phyloP scores from a whole-genome alignment of 139 green algal species.

The Chlorella sp. region DNA sequence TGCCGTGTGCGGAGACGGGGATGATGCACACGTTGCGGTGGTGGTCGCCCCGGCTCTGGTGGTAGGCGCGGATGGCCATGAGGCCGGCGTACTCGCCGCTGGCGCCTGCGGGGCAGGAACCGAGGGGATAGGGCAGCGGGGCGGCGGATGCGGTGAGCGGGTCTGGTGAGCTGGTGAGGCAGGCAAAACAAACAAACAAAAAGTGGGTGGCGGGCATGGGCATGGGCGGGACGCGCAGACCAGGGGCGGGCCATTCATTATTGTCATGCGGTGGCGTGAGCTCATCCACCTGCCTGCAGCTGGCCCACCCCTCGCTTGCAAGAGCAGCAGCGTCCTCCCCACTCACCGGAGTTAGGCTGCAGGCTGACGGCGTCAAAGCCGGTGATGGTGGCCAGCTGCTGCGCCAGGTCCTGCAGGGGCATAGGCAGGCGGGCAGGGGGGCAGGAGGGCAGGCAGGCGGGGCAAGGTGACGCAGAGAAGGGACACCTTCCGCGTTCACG shows the following conservation, averaged over 20 bases:
- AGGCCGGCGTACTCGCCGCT: constrained; percentile 98
- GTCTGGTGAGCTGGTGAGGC: not conserved
- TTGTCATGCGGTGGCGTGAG: not conserved
- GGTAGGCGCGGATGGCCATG: constrained; percentile 98
- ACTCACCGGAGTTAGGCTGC: constrained; percentile 92
- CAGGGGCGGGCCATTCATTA: no score
- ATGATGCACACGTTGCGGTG: constrained; percentile 99
- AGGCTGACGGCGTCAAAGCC: constrained; percentile 97
- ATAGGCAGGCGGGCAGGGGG: no score
- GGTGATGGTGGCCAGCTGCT: constrained; percentile 96
- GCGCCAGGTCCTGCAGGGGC: constrained; percentile 77
- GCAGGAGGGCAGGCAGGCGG: no score
- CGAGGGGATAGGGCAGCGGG: not conserved
- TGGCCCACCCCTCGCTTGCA: not conserved
- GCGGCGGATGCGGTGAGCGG: not conserved
- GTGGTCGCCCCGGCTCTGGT: constrained; percentile 83
- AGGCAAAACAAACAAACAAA: not conserved
- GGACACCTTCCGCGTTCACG: no score
- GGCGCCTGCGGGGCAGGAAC: constrained; percentile 64
- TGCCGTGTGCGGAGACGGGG: constrained; percentile 96
- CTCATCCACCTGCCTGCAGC: not conserved
- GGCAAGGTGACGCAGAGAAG: no score
- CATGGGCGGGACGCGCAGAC: no score
- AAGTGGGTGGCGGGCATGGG: not conserved
- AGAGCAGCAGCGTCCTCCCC: not conserved